A percentile compares a stretch with the other conserved stretches of the same genome.
Evolutionary conservation across 1,284 basidiomycete species (phyloP).

Genomic region (Cutaneotrichosporon dermatis): DNA sequence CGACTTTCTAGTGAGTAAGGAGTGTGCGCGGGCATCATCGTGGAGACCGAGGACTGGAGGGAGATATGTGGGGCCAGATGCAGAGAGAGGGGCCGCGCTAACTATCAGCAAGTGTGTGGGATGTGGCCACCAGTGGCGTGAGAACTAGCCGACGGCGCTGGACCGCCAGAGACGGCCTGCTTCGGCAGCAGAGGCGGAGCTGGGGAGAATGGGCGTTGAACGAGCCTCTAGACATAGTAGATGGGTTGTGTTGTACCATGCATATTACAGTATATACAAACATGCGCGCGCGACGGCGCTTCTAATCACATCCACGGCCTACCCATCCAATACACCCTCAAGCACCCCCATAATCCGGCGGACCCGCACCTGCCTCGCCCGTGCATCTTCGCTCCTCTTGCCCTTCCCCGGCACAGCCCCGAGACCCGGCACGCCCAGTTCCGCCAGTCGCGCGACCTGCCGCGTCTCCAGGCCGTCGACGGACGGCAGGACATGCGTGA

Average conservation of each 20-base stretch:
- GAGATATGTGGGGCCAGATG: no score
- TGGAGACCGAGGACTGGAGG: no score
- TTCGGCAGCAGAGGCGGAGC: no score
- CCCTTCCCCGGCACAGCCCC: slow-evolving; percentile 12
- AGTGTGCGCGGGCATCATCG: no score
- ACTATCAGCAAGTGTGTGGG: slow-evolving; percentile 43
- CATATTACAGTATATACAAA: slow-evolving; percentile 5
- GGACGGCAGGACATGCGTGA: slow-evolving; percentile 25
- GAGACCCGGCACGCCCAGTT: slow-evolving; percentile 41
- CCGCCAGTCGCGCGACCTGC: slow-evolving; percentile 28
- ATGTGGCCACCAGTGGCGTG: slow-evolving; percentile 49
- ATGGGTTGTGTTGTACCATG: slow-evolving; percentile 12
- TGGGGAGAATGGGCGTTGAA: no score
- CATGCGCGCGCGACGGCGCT: no score
- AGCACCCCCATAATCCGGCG: slow-evolving; percentile 39
- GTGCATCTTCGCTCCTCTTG: not conserved
- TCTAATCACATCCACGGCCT: not conserved
- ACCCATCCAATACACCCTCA: slow-evolving; percentile 29
- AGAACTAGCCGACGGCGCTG: slow-evolving; percentile 14
- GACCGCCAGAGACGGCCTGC: not conserved
- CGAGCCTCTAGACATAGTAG: not conserved
- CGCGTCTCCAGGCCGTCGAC: slow-evolving; percentile 35
- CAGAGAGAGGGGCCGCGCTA: not conserved
- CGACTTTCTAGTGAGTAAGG: slow-evolving; percentile 70
- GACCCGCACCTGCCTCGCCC: slow-evolving; percentile 25